phyloP scores from a whole-genome alignment of 2,329 filamentous ascomycete genomes.

The Fusarium mangiferae region DNA sequence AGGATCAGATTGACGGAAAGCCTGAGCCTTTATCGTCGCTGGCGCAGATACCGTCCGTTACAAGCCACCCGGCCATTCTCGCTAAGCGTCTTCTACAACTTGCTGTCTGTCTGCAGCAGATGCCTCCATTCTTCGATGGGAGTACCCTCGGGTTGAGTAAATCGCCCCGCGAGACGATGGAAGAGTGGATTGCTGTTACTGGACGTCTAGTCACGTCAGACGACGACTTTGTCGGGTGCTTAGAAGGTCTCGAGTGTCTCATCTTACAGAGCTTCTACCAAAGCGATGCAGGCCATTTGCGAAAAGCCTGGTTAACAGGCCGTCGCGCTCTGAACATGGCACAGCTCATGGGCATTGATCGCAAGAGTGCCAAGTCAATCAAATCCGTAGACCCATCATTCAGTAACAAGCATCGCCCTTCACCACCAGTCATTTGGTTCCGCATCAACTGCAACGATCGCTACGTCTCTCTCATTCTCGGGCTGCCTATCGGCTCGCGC shows the following conservation, averaged over 20 bases:
- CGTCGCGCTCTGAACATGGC: constrained; percentile 62
- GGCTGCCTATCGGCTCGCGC: constrained; percentile 56
- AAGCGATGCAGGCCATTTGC: constrained; percentile 63
- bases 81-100: constrained; percentile 60
- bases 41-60: constrained; percentile 49
- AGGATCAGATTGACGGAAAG: constrained; percentile 47
- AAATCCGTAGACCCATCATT: constrained; percentile 52
- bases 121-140: constrained; percentile 49
- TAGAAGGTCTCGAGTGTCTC: constrained; percentile 65
- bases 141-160: constrained; percentile 40
- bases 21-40: constrained; percentile 45
- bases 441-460: constrained; percentile 61
- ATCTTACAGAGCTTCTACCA: constrained; percentile 61
- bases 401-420: constrained; percentile 45
- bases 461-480: constrained; percentile 62
- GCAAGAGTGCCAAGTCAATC: constrained; percentile 46
- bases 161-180: constrained; percentile 32
- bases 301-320: constrained; percentile 63
- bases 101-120: constrained; percentile 57
- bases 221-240: constrained; percentile 61
- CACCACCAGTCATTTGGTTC: constrained; percentile 55
- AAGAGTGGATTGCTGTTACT: constrained; percentile 47
- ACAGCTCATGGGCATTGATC: constrained; percentile 61
- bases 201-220: constrained; percentile 58
- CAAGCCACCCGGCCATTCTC: constrained; percentile 59